phyloP scores from a whole-genome alignment of 441 rosid species.

The Gossypium davidsonii region DNA sequence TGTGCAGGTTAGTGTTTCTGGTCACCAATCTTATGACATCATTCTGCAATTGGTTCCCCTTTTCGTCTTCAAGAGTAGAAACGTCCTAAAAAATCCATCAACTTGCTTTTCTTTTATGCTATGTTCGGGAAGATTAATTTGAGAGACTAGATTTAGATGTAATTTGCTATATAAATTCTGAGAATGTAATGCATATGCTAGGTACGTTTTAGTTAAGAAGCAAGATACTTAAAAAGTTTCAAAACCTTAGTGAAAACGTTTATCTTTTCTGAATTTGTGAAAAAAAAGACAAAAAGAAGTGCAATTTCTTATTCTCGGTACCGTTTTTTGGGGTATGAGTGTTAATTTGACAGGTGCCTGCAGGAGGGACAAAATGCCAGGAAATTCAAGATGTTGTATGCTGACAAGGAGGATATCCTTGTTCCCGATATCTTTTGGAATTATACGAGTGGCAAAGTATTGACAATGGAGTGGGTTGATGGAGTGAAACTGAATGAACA shows the following conservation, averaged over 20 bases:
- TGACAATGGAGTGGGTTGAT: constrained; percentile 98
- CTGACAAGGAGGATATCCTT: constrained; percentile 76
- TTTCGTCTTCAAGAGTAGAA: neutral
- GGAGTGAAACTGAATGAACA: constrained; percentile 82
- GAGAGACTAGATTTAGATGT: neutral
- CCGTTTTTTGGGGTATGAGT: constrained; percentile 31
- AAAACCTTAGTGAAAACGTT: neutral
- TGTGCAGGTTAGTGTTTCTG: constrained; percentile 54
- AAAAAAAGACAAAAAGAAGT: neutral
- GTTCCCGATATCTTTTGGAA: constrained; percentile 97
- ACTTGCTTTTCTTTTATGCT: neutral
- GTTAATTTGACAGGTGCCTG: constrained; percentile 52
- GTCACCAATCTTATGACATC: constrained; percentile 5
- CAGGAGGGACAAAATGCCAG: constrained; percentile 97
- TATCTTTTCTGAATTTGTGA: neutral
- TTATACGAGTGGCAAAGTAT: constrained; percentile 72
- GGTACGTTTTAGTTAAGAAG: neutral
- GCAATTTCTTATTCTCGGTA: constrained; percentile 10
- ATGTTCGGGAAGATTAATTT: neutral
- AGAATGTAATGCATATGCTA: neutral
- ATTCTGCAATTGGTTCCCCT: neutral
- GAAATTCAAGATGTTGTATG: constrained; percentile 80
- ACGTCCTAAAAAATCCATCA: neutral
- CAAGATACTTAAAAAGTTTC: neutral
- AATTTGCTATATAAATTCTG: neutral